phyloP scores from a whole-genome alignment of 768 basidiomycete genomes.

The Mycena capillaripes region DNA sequence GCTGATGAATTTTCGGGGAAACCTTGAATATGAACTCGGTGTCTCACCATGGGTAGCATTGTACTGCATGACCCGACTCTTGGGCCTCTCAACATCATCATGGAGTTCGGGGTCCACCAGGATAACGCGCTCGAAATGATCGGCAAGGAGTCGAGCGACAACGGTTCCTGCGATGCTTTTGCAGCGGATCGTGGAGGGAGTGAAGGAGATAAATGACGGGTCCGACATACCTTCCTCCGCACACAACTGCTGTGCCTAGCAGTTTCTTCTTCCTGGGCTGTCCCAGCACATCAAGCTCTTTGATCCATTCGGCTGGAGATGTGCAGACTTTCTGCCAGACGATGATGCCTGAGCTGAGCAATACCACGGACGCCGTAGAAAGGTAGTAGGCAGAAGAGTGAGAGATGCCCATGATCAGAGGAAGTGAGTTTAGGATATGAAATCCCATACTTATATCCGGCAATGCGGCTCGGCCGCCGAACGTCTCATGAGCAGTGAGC shows the following conservation, averaged over 20 bases:
- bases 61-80: constrained; percentile 38
- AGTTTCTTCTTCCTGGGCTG: constrained; percentile 21
- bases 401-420: constrained; percentile 7
- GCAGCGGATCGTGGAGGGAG: neutral
- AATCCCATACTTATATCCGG: neutral
- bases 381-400: constrained; percentile 2
- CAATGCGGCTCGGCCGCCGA: too few species aligned
- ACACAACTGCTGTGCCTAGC: constrained; percentile 40
- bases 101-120: constrained; percentile 43
- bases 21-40: neutral
- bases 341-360: constrained; percentile 4
- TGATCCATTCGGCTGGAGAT: constrained; percentile 11
- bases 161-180: constrained; percentile 46
- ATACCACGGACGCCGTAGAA: constrained; percentile 5
- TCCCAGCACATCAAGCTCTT: constrained; percentile 21
- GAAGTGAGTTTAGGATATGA: neutral
- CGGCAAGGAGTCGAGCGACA: constrained; percentile 41
- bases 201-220: neutral
- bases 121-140: constrained; percentile 47
- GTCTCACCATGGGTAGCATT: constrained; percentile 34
- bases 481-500: too few species aligned
- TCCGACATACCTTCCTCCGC: constrained; percentile 42
- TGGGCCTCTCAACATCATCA: constrained; percentile 26
- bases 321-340: constrained; percentile 28
- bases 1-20: neutral